Evolutionary conservation across 768 basidiomycete genomes (phyloP).

Genomic region (Tylopilus cervinicoccineus): DNA sequence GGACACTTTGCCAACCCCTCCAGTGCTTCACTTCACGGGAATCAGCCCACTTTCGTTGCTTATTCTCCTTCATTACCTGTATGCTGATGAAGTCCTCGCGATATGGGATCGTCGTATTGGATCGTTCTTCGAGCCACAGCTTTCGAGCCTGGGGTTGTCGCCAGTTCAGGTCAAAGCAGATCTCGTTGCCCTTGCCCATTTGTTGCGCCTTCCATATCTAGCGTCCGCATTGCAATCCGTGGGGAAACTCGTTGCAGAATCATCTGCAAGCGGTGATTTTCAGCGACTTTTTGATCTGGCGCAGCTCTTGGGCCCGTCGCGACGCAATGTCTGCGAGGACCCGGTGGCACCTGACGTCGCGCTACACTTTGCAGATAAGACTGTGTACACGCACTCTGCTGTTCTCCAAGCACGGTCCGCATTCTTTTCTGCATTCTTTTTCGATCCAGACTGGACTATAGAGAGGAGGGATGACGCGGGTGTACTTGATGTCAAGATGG

Average conservation of each 20-base stretch:
- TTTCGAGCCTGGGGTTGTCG: conserved; percentile 39
- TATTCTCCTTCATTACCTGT: conserved; percentile 80
- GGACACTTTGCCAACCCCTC: neutral
- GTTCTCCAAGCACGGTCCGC: conserved; percentile 79
- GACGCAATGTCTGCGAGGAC: conserved; percentile 10
- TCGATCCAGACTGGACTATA: conserved; percentile 75
- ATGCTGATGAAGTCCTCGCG: conserved; percentile 77
- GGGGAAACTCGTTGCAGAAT: conserved; percentile 49
- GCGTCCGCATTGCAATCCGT: conserved; percentile 52
- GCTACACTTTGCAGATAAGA: conserved; percentile 62
- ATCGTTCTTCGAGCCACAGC: conserved; percentile 37
- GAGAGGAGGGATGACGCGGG: conserved; percentile 54
- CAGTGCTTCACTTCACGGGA: conserved; percentile 39
- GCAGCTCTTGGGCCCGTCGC: conserved; percentile 4
- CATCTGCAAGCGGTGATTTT: conserved; percentile 52
- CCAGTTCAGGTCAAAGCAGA: conserved; percentile 56
- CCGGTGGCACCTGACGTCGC: conserved; percentile 62
- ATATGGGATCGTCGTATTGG: conserved; percentile 79
- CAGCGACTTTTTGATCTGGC: conserved; percentile 41
- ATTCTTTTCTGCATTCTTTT: conserved; percentile 83
- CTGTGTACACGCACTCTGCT: conserved; percentile 64
- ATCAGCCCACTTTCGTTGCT: conserved; percentile 66
- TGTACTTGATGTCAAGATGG: conserved; percentile 60
- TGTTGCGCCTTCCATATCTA: conserved; percentile 58
- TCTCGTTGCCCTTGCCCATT: conserved; percentile 51